These are phyloP conservation scores for Yarrowia osloensis DNA, from an alignment of 805 yeast species.

Conservation along the genomic window DNA sequence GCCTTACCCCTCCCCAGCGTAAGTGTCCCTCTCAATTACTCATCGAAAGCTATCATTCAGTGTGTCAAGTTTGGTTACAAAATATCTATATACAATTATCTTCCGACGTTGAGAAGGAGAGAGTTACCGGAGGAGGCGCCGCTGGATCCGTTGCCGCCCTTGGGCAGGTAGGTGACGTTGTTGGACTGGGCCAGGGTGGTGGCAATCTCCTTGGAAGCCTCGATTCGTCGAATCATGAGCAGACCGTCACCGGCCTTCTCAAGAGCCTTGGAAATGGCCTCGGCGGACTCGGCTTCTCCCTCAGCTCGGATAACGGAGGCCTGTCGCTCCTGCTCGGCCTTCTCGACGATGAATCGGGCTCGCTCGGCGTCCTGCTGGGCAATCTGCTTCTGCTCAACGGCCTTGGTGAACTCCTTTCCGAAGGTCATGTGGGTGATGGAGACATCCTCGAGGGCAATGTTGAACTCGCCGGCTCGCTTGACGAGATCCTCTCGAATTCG, in stretches of 20 bases:
- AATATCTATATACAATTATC: slow-evolving; percentile 35
- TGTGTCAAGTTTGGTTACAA: slow-evolving; percentile 9
- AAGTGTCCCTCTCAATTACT: too few relatives aligned
- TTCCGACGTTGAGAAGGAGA: slow-evolving; percentile 43
- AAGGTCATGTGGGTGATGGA: slow-evolving; percentile 97
- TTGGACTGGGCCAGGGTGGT: slow-evolving; percentile 77
- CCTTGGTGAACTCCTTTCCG: slow-evolving; percentile 94
- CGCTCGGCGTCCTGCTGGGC: slow-evolving; percentile 99
- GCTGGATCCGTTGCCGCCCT: slow-evolving; percentile 46
- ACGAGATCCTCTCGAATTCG: slow-evolving; percentile 85
- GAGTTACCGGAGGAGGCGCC: slow-evolving; percentile 41
- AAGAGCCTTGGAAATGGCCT: slow-evolving; percentile 87
- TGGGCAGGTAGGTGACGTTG: slow-evolving; percentile 87
- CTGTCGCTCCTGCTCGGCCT: slow-evolving; percentile 96
- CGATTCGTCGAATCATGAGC: slow-evolving; percentile 88
- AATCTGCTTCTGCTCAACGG: slow-evolving; percentile 97
- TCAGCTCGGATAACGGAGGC: slow-evolving; percentile 96
- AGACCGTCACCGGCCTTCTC: slow-evolving; percentile 95
- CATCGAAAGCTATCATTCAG: not conserved
- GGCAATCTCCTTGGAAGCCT: slow-evolving; percentile 96
- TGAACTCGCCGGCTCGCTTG: slow-evolving; percentile 81
- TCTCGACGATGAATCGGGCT: slow-evolving; percentile 88
- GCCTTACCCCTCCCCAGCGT: too few relatives aligned
- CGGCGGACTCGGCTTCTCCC: slow-evolving; percentile 99
- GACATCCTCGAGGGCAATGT: slow-evolving; percentile 91